Base-by-base conservation (phyloP, 2,329 filamentous ascomycete genomes). In the Didymella keratinophila region DNA sequence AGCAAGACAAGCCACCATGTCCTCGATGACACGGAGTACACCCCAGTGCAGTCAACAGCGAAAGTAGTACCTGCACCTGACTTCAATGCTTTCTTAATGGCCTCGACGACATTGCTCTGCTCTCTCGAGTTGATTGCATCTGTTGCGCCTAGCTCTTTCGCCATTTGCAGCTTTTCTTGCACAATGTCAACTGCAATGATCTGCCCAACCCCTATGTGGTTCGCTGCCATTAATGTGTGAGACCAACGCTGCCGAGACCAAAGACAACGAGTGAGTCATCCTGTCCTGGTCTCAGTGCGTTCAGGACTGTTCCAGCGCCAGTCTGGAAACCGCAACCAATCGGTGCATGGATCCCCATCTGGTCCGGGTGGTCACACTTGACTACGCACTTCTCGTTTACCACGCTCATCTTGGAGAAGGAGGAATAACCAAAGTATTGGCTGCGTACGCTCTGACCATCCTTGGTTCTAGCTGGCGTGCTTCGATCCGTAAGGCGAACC, bases 121-220 rank as follows among this genome's bases (percentile, higher is more conserved):
- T 62, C 58, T 43, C 65, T 73, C 6, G 75, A 72, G 60, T 80
- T 78, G 46, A 82, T 61, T 0, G 66, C 70, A 28, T 78, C 65
- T 12, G 80, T 82, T 3, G 82, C 82, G 23, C 82, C 82, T 12
- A 82, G 71, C 37, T 74, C 71, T 20, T 67, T 75, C 0, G 82
- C 81, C 21, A 83, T 61, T 23, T 76, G 72, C 12, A 84, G 70
- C 20, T 80, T 74, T 4, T 66, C 65, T 8, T 76, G 68, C 12
- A 82, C 73, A 10, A 82, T 69, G 60, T 84, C 82, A 8, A 83
- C 75, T 5, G 77, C 82, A 10, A 84, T 78, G 49, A 84, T 76
- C 45, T 62, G 66, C 37, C 65, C 64, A 2, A 69, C 70, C 8
- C 65, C 66, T 1, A 68, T 39, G 34, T 70, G 52, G 23, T 73